phyloP scores from a whole-genome alignment of 2,329 filamentous ascomycete species.

The Diaporthe humulicola region DNA sequence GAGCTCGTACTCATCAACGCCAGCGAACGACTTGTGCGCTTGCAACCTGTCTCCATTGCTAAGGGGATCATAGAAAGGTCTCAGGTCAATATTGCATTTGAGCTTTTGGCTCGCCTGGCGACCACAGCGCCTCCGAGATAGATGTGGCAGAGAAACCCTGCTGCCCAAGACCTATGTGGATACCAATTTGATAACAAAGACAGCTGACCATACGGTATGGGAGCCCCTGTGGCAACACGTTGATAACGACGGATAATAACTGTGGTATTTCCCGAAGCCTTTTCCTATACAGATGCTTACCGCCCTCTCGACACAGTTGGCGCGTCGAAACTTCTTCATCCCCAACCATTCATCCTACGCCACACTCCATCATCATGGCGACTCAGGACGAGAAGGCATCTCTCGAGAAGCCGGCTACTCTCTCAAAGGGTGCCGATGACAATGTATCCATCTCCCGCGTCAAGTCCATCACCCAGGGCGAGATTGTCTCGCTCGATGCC shows the following conservation, averaged over 20 bases:
- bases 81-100: not conserved
- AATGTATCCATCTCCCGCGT: constrained; percentile 36
- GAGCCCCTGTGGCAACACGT: not conserved
- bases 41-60: too few relatives aligned
- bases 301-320: not conserved
- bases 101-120: not conserved
- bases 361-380: constrained; percentile 16
- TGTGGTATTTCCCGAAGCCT: not conserved
- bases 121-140: not conserved
- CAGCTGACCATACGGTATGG: not conserved
- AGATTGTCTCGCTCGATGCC: constrained; percentile 37
- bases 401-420: constrained; percentile 31
- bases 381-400: constrained; percentile 11
- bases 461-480: constrained; percentile 36
- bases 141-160: not conserved
- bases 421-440: constrained; percentile 25
- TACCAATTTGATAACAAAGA: constrained; percentile 13
- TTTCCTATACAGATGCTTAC: not conserved
- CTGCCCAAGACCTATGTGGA: constrained; percentile 17
- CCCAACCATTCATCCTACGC: not conserved
- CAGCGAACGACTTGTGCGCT: not conserved
- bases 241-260: constrained; percentile 29
- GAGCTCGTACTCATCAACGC: not conserved
- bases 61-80: not conserved
- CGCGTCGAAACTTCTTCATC: not conserved